Percentiles rank a stretch among this genome's conserved stretches.
Conservation (phyloP, 73 alveolate species). For the Paramecium primaurelia region DNA sequence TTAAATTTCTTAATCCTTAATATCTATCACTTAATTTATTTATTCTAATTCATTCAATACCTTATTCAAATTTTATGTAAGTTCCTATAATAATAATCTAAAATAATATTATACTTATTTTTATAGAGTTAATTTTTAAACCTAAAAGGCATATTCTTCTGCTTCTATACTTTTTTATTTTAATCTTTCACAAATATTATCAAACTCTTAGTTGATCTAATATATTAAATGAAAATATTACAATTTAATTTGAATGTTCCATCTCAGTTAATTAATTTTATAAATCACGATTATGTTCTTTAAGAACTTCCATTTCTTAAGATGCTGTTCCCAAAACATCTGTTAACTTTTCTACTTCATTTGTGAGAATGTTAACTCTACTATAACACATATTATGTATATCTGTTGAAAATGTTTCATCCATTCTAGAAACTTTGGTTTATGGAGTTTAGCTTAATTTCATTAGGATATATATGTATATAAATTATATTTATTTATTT, state of each 20-base stretch:
- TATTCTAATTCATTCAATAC: not conserved
- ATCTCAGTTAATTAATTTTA: not conserved
- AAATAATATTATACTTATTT: not conserved
- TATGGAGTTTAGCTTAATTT: not conserved
- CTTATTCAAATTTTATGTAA: not conserved
- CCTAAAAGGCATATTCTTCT: not conserved
- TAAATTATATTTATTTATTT: not conserved
- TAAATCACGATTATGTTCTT: not conserved
- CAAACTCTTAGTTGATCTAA: slow-evolving; percentile 13
- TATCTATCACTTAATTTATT: not conserved
- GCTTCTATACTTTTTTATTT: not conserved
- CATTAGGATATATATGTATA: not conserved
- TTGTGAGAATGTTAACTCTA: not conserved
- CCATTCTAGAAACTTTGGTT: not conserved
- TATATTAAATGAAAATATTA: not conserved
- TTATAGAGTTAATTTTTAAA: not conserved
- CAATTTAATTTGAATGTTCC: not conserved
- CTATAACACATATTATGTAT: slow-evolving; percentile 31
- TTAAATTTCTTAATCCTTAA: not conserved
- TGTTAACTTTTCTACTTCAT: slow-evolving; percentile 15
- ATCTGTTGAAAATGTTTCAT: not conserved
- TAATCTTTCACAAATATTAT: not conserved
- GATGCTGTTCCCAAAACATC: not conserved
- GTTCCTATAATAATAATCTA: not conserved
- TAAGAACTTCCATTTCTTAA: not conserved